These are phyloP conservation scores for Wallacemonas rigidus DNA, from an alignment of 208 protist genomes.

Conservation along the genomic window DNA sequence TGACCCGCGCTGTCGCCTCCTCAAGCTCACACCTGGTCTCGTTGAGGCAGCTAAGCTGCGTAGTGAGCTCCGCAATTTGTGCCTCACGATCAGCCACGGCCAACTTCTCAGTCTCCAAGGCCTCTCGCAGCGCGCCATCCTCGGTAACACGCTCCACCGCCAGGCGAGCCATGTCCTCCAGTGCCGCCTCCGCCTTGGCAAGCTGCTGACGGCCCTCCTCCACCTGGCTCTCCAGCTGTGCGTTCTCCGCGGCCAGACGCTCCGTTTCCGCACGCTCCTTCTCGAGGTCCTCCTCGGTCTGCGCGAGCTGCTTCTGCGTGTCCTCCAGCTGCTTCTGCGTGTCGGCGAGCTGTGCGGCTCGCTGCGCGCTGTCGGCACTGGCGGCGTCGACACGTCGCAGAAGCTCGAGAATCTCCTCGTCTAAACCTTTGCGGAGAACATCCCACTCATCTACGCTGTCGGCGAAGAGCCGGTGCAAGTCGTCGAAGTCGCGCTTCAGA, in stretches of 20 bases:
- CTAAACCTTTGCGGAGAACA: too few relatives aligned
- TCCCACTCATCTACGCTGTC: too few relatives aligned
- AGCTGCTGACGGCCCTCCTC: conserved; percentile 17
- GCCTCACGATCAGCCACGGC: too few relatives aligned
- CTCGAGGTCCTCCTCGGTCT: conserved; percentile 22
- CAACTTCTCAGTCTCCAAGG: neutral
- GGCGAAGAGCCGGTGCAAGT: too few relatives aligned
- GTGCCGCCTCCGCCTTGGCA: conserved; percentile 10
- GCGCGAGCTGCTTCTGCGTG: neutral
- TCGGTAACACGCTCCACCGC: conserved; percentile 20
- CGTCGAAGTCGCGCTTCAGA: too few relatives aligned
- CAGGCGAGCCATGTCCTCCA: too few relatives aligned
- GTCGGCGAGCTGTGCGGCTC: neutral
- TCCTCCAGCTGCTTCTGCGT: conserved; percentile 1
- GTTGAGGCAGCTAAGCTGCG: conserved; percentile 20
- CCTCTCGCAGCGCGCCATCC: neutral
- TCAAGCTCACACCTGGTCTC: conserved; percentile 19
- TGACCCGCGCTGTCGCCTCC: neutral
- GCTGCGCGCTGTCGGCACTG: too few relatives aligned
- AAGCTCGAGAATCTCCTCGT: too few relatives aligned
- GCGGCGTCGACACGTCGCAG: too few relatives aligned
- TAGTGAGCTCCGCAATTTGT: conserved; percentile 20
- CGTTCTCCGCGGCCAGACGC: conserved; percentile 13
- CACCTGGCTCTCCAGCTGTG: neutral
- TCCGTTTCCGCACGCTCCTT: conserved; percentile 18